Conservation (phyloP, 257 asterid genomes). For the Primulina tabacum region DNA sequence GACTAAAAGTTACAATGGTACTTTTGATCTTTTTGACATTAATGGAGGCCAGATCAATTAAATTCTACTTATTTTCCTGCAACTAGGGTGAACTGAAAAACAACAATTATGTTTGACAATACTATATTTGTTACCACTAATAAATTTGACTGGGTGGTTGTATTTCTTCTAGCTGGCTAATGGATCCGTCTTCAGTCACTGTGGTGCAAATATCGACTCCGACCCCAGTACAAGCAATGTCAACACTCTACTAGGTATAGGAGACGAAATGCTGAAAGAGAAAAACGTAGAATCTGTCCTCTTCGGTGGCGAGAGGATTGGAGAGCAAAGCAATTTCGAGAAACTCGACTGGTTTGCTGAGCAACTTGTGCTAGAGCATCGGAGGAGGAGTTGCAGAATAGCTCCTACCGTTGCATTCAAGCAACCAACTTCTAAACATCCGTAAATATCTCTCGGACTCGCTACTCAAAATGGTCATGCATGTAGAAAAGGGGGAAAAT, state of each 20-base stretch:
- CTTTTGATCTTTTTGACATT: conserved; percentile 15
- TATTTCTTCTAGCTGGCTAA: conserved; percentile 43
- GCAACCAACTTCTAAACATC: conserved; percentile 45
- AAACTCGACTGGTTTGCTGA: conserved; percentile 89
- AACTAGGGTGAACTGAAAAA: conserved; percentile 15
- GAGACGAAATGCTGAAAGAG: conserved; percentile 84
- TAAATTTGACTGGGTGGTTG: background rate
- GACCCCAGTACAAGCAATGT: conserved; percentile 70
- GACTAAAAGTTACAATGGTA: conserved; percentile 7
- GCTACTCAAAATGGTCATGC: background rate
- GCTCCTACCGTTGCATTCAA: conserved; percentile 95
- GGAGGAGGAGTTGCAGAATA: conserved; percentile 83
- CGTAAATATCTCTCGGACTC: conserved; percentile 23
- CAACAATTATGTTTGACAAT: conserved; percentile 8
- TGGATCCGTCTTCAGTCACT: conserved; percentile 57
- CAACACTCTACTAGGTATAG: conserved; percentile 48
- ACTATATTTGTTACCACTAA: background rate
- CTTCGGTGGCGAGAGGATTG: conserved; percentile 73
- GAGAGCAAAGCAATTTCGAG: conserved; percentile 71
- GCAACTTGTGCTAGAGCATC: conserved; percentile 87
- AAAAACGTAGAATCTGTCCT: conserved; percentile 80
- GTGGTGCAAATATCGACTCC: conserved; percentile 56
- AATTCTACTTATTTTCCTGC: conserved; percentile 19
- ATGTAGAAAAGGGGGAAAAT: conserved; percentile 22
- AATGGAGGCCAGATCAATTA: conserved; percentile 17